Evolutionary conservation across 2,329 filamentous ascomycete genomes (phyloP).

Genomic region (Paecilomyces fulvus): DNA sequence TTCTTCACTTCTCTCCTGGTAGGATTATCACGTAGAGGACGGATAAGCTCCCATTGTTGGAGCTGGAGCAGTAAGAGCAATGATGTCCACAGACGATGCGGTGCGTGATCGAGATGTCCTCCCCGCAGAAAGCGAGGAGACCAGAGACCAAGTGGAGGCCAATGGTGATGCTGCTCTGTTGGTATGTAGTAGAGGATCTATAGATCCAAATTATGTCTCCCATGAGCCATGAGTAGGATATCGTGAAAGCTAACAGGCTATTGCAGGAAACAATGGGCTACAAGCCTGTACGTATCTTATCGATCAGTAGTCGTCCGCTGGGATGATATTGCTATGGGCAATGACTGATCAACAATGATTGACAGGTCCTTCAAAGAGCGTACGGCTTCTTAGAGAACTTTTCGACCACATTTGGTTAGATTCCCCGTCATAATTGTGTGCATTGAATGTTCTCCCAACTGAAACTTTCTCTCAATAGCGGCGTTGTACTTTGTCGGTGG

Average conservation of each 20-base stretch:
- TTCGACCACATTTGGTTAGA: conserved; percentile 49
- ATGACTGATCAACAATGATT: background rate
- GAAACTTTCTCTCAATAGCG: conserved; percentile 28
- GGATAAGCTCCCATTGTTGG: background rate
- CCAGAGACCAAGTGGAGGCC: conserved; percentile 16
- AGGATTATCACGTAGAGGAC: background rate
- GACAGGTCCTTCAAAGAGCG: conserved; percentile 46
- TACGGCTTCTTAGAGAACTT: conserved; percentile 53
- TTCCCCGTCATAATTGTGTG: background rate
- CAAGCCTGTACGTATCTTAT: conserved; percentile 38
- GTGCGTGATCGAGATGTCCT: background rate
- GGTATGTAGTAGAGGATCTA: conserved; percentile 15
- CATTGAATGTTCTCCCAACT: background rate
- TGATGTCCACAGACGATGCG: background rate
- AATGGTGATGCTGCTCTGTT: conserved; percentile 30
- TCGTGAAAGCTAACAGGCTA: conserved; percentile 12
- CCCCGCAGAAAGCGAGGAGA: conserved; percentile 14
- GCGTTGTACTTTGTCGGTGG: conserved; percentile 55
- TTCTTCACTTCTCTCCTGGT: background rate
- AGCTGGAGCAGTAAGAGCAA: background rate
- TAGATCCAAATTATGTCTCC: background rate
- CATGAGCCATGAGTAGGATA: background rate
- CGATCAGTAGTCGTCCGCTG: background rate
- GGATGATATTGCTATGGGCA: background rate
- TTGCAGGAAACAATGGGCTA: conserved; percentile 44